phyloP scores from a whole-genome alignment of 306 rosid genomes.

The Castanea crenata region DNA sequence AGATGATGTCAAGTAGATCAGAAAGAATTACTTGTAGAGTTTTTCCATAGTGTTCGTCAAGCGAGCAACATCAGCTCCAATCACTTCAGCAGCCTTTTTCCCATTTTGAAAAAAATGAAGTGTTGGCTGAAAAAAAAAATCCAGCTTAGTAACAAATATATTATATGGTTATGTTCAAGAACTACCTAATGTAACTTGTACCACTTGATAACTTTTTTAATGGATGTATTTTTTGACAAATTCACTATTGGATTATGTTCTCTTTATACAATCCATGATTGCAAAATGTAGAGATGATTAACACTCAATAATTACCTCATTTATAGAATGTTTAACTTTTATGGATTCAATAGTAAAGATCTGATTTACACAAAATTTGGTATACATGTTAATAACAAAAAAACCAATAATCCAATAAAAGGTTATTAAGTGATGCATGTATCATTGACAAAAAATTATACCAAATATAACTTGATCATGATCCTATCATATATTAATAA shows the following conservation, averaged over 20 bases:
- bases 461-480: too few relatives aligned
- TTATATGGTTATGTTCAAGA: neutral
- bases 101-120: slow-evolving; percentile 74
- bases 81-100: slow-evolving; percentile 61
- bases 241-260: neutral
- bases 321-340: too few relatives aligned
- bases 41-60: slow-evolving; percentile 53
- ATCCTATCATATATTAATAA: too few relatives aligned
- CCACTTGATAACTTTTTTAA: neutral
- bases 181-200: neutral
- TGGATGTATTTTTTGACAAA: neutral
- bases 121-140: slow-evolving; percentile 65
- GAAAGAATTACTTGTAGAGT: slow-evolving; percentile 62
- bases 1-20: neutral
- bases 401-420: too few relatives aligned
- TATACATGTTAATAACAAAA: too few relatives aligned
- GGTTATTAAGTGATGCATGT: too few relatives aligned
- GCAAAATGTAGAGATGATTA: too few relatives aligned
- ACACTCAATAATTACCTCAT: too few relatives aligned
- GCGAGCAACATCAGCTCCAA: slow-evolving; percentile 60
- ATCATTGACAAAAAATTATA: too few relatives aligned
- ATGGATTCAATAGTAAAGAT: too few relatives aligned
- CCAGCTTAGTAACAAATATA: slow-evolving; percentile 7
- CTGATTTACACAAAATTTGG: too few relatives aligned
- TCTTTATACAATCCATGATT: neutral